Percentiles rank a stretch among this genome's conserved stretches.
These are phyloP conservation scores for Stevia rebaudiana DNA, from an alignment of 140 eudicot species.

Conservation along the genomic window DNA sequence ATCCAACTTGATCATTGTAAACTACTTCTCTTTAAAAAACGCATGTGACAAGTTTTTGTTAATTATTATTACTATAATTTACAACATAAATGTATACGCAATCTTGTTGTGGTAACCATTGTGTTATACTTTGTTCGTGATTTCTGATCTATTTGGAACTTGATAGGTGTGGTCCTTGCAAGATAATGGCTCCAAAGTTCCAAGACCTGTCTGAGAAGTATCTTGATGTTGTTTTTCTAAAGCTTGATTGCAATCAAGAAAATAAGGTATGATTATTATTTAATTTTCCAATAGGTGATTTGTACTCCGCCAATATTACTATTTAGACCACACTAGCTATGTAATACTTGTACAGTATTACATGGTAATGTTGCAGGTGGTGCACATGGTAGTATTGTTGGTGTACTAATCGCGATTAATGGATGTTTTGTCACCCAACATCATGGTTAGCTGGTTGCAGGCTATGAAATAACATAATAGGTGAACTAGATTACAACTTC, in stretches of 20 bases:
- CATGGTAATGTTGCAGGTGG: too few species aligned
- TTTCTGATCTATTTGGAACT: constrained; percentile 7
- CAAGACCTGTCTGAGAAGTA: constrained; percentile 55
- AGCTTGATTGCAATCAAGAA: constrained; percentile 82
- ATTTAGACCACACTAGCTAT: background rate
- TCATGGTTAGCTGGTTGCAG: too few species aligned
- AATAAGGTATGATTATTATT: constrained; percentile 47
- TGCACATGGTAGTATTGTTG: too few species aligned
- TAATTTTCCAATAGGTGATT: background rate
- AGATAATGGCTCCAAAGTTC: constrained; percentile 72
- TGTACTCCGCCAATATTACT: background rate
- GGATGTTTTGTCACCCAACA: too few species aligned
- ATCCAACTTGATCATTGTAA: background rate
- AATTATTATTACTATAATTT: background rate
- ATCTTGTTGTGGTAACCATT: background rate
- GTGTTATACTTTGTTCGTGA: background rate
- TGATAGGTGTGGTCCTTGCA: constrained; percentile 89
- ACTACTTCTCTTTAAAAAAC: background rate
- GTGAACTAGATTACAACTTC: too few species aligned
- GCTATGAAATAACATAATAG: too few species aligned
- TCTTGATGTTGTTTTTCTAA: constrained; percentile 59
- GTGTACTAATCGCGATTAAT: too few species aligned
- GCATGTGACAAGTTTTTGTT: background rate
- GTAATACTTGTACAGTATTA: too few species aligned
- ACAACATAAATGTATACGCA: background rate